Evolutionary conservation across 2,329 filamentous ascomycete genomes (phyloP).

Genomic region (Keithomyces neogunnii): DNA sequence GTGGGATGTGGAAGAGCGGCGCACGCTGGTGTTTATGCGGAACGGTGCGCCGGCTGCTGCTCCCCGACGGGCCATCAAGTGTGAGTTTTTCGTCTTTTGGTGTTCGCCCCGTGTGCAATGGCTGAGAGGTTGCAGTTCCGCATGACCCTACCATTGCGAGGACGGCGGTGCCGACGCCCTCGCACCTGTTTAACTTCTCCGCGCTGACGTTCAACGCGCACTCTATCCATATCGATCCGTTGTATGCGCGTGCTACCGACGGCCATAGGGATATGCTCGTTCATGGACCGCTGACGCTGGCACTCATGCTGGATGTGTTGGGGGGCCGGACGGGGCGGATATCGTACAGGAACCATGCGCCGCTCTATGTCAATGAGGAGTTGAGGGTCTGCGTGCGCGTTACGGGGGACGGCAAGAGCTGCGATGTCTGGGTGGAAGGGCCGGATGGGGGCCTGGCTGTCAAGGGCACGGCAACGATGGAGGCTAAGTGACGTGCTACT

Average conservation of each 20-base stretch:
- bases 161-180: conserved; percentile 54
- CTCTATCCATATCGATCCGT: conserved; percentile 73
- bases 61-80: conserved; percentile 16
- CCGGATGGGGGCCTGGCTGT: conserved; percentile 54
- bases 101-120: background rate
- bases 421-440: conserved; percentile 59
- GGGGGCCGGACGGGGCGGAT: conserved; percentile 42
- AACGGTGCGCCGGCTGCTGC: conserved; percentile 14
- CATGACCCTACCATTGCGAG: conserved; percentile 31
- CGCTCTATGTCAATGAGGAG: conserved; percentile 66
- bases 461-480: conserved; percentile 38
- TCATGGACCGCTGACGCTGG: conserved; percentile 76
- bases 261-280: conserved; percentile 70
- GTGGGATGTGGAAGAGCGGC: conserved; percentile 35
- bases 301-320: conserved; percentile 65
- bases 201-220: conserved; percentile 91
- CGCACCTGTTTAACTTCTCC: conserved; percentile 81
- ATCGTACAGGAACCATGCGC: conserved; percentile 73
- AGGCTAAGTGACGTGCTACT: background rate
- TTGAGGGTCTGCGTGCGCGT: conserved; percentile 60
- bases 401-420: conserved; percentile 26
- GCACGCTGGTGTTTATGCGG: conserved; percentile 46
- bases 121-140: conserved; percentile 9
- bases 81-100: conserved; percentile 10
- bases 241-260: conserved; percentile 63